phyloP scores from a whole-genome alignment of 2,329 filamentous ascomycete genomes.

The Nemania abortiva region DNA sequence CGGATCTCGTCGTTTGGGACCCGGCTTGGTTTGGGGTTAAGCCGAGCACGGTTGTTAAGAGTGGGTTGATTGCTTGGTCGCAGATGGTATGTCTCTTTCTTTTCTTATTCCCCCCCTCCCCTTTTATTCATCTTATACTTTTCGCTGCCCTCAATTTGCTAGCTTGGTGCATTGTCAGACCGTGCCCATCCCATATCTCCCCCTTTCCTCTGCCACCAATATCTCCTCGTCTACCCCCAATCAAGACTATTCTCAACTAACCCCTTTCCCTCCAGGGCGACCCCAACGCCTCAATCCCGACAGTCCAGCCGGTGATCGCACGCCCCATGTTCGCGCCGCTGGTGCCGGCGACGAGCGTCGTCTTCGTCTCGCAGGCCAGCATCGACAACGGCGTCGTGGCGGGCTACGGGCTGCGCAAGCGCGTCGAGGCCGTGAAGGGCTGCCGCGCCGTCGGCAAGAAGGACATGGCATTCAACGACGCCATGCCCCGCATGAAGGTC shows the following conservation, averaged over 20 bases:
- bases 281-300: slow-evolving; percentile 86
- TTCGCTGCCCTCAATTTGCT: too few relatives aligned
- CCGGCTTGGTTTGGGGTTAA: slow-evolving; percentile 89
- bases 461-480: slow-evolving; percentile 92
- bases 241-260: slow-evolving; percentile 10
- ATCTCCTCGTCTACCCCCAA: background rate
- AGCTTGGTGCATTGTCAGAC: too few relatives aligned
- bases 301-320: slow-evolving; percentile 84
- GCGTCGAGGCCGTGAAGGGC: slow-evolving; percentile 81
- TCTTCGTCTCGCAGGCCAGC: slow-evolving; percentile 84
- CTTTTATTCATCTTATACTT: background rate
- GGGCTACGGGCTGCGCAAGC: slow-evolving; percentile 81
- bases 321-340: slow-evolving; percentile 87
- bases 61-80: slow-evolving; percentile 83
- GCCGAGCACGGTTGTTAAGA: slow-evolving; percentile 84
- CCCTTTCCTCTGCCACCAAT: background rate
- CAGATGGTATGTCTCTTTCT: slow-evolving; percentile 75
- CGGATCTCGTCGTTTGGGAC: slow-evolving; percentile 90
- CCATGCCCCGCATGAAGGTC: slow-evolving; percentile 87
- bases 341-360: slow-evolving; percentile 78
- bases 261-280: slow-evolving; percentile 68
- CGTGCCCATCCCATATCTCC: background rate
- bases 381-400: slow-evolving; percentile 74
- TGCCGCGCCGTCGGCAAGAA: slow-evolving; percentile 82
- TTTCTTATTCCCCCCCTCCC: too few relatives aligned